A percentile compares a stretch with the other conserved stretches of the same genome.
Conservation (phyloP, 352 stramenopile species). For the Globisporangium splendens region DNA sequence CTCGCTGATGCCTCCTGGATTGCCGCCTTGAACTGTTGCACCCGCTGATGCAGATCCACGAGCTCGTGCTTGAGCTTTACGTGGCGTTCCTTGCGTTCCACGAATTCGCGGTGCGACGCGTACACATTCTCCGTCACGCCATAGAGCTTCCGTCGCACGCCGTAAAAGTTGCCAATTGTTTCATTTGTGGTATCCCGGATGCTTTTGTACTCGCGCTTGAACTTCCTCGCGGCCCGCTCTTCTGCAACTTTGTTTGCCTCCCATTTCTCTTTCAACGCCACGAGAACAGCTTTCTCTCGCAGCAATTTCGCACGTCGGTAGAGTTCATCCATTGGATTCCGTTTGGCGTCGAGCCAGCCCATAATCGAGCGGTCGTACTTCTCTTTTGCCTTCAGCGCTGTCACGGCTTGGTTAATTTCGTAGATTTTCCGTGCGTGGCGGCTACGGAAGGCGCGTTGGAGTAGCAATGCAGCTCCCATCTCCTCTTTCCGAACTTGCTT, state of each 20-base stretch:
- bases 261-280: constrained; percentile 45
- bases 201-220: constrained; percentile 25
- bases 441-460: constrained; percentile 47
- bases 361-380: constrained; percentile 51
- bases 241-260: constrained; percentile 36
- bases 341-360: constrained; percentile 43
- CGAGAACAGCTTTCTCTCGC: constrained; percentile 38
- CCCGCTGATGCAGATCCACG: constrained; percentile 25
- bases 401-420: constrained; percentile 51
- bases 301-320: constrained; percentile 51
- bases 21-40: constrained; percentile 35
- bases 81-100: constrained; percentile 33
- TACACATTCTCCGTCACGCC: constrained; percentile 73
- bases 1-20: constrained; percentile 35
- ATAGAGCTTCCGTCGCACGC: constrained; percentile 46
- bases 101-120: constrained; percentile 40
- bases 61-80: constrained; percentile 28
- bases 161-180: constrained; percentile 38
- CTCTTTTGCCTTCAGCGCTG: constrained; percentile 53
- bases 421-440: constrained; percentile 42
- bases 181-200: constrained; percentile 34
- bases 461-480: constrained; percentile 25
- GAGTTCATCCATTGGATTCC: constrained; percentile 66
- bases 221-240: constrained; percentile 46
- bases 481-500: constrained; percentile 25